Percentiles rank a stretch among this genome's conserved stretches.
Evolutionary conservation across 495 filamentous ascomycete genomes (phyloP).

Genomic region (Cercophora scortea): DNA sequence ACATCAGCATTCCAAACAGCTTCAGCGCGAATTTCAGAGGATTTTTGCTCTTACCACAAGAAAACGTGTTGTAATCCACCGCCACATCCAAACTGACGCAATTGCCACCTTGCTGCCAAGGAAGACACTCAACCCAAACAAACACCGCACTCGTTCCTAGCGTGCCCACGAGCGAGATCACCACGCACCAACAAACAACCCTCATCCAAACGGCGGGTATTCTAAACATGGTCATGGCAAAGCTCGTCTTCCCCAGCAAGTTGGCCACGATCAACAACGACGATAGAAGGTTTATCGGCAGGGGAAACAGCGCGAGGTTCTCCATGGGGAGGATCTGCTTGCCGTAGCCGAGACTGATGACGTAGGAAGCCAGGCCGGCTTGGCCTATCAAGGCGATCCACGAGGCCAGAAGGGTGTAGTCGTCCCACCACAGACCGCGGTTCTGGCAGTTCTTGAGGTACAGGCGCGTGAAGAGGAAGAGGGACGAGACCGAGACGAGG

Average conservation of each 20-base stretch:
- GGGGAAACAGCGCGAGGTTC: slow-evolving; percentile 9
- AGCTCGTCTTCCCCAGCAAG: slow-evolving; percentile 23
- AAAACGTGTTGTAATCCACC: slow-evolving; percentile 17
- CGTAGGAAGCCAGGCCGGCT: slow-evolving; percentile 9
- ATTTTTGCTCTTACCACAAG: slow-evolving; percentile 8
- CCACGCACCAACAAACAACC: slow-evolving; percentile 12
- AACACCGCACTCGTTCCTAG: slow-evolving; percentile 26
- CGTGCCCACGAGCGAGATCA: slow-evolving; percentile 24
- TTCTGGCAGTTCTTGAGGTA: slow-evolving; percentile 22
- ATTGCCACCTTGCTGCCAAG: slow-evolving; percentile 7
- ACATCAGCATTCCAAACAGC: background rate
- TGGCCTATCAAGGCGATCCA: slow-evolving; percentile 12
- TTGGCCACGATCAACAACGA: slow-evolving; percentile 15
- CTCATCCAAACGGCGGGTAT: slow-evolving; percentile 15
- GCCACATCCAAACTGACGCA: slow-evolving; percentile 21
- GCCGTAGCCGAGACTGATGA: slow-evolving; percentile 24
- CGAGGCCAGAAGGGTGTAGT: slow-evolving; percentile 18
- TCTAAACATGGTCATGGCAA: slow-evolving; percentile 19
- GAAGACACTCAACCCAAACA: slow-evolving; percentile 27
- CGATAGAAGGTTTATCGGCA: slow-evolving; percentile 13
- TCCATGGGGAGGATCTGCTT: slow-evolving; percentile 10
- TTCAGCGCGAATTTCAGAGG: background rate
- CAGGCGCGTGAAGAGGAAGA: slow-evolving; percentile 21
- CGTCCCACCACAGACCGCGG: slow-evolving; percentile 25
- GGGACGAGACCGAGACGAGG: slow-evolving; percentile 14